These are phyloP conservation scores for Phytophthora sojae DNA, from an alignment of 352 stramenopile species.

Conservation along the genomic window DNA sequence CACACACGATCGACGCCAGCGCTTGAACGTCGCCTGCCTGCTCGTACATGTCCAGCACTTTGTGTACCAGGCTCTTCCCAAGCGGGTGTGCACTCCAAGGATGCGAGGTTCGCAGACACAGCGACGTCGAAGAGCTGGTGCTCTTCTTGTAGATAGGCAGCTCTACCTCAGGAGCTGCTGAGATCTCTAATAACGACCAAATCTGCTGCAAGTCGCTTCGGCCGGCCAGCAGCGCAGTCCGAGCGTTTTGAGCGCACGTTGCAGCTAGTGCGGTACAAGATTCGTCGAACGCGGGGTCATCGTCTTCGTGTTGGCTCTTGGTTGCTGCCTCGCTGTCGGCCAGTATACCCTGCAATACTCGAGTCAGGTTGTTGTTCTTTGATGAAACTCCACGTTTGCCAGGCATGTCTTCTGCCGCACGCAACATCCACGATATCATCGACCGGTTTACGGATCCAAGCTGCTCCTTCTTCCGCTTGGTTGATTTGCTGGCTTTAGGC, in stretches of 20 bases:
- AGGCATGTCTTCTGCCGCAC: slow-evolving; percentile 47
- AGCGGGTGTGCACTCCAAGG: slow-evolving; percentile 87
- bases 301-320: slow-evolving; percentile 9
- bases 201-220: slow-evolving; percentile 80
- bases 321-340: slow-evolving; percentile 19
- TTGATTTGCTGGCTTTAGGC: slow-evolving; percentile 14
- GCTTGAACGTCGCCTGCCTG: slow-evolving; percentile 77
- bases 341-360: slow-evolving; percentile 54
- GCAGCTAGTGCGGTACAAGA: slow-evolving; percentile 29
- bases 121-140: slow-evolving; percentile 21
- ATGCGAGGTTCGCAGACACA: slow-evolving; percentile 53
- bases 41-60: slow-evolving; percentile 85
- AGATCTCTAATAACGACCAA: slow-evolving; percentile 83
- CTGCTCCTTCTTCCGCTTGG: slow-evolving; percentile 28
- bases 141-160: slow-evolving; percentile 58
- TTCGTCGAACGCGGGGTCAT: slow-evolving; percentile 12
- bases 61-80: slow-evolving; percentile 76
- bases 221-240: slow-evolving; percentile 58
- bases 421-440: slow-evolving; percentile 71
- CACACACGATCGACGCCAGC: slow-evolving; percentile 82
- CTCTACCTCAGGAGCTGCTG: slow-evolving; percentile 56
- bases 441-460: slow-evolving; percentile 48
- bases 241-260: slow-evolving; percentile 71
- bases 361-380: slow-evolving; percentile 54
- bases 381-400: slow-evolving; percentile 26